Evolutionary conservation across 2,329 filamentous ascomycete species (phyloP).

Genomic region (Dactylellina cionopaga): DNA sequence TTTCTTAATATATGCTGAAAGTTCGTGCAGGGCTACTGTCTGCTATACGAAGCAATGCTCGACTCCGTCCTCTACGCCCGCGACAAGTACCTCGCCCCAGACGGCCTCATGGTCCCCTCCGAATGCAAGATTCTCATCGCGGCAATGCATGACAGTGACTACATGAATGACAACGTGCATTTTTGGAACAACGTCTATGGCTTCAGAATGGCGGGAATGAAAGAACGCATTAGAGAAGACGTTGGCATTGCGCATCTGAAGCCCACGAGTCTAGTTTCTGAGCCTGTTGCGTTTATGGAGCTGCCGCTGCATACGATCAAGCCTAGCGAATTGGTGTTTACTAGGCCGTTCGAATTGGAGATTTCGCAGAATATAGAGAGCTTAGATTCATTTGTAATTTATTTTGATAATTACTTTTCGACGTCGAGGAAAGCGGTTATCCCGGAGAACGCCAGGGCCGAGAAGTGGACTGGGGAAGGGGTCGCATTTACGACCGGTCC

Average conservation of each 20-base stretch:
- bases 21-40: conserved; percentile 73
- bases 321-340: conserved; percentile 79
- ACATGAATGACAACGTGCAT: conserved; percentile 77
- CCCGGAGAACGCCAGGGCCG: conserved; percentile 68
- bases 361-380: conserved; percentile 71
- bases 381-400: conserved; percentile 88
- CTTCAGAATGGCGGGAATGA: conserved; percentile 93
- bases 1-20: background rate
- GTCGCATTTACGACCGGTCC: conserved; percentile 92
- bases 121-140: conserved; percentile 85
- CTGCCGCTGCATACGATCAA: conserved; percentile 80
- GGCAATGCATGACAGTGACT: conserved; percentile 80
- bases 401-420: conserved; percentile 95
- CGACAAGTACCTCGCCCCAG: conserved; percentile 82
- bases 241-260: conserved; percentile 80
- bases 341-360: conserved; percentile 72
- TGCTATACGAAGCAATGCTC: conserved; percentile 95
- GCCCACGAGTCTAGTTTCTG: conserved; percentile 69
- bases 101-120: conserved; percentile 85
- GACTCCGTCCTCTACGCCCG: conserved; percentile 89
- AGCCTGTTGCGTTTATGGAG: conserved; percentile 74
- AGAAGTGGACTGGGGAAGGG: conserved; percentile 70
- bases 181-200: conserved; percentile 96
- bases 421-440: conserved; percentile 67
- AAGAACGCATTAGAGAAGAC: conserved; percentile 81